Conservation (phyloP, 257 asterid genomes). For the Rauvolfia tetraphylla region DNA sequence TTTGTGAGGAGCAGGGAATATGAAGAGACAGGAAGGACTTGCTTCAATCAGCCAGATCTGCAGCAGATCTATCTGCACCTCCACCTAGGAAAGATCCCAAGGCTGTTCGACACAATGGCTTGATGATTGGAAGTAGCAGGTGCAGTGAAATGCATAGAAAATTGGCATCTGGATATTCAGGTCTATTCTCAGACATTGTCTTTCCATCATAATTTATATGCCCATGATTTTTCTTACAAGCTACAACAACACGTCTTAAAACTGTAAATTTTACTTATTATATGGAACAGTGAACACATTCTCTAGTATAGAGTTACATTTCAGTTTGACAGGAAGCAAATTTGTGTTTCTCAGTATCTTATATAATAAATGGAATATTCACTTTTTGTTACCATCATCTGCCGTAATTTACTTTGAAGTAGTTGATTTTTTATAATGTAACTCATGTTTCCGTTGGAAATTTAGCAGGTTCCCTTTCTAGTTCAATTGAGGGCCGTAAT, state of each 20-base stretch:
- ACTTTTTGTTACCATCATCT: neutral
- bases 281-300: neutral
- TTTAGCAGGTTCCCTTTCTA: neutral
- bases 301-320: neutral
- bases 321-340: neutral
- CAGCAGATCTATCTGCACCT: neutral
- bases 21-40: slow-evolving; percentile 17
- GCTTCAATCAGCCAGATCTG: slow-evolving; percentile 11
- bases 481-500: neutral
- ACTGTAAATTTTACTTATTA: neutral
- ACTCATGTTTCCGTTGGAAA: neutral
- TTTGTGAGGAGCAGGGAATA: slow-evolving; percentile 14
- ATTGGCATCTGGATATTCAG: neutral
- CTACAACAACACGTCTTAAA: too few relatives aligned
- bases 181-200: neutral
- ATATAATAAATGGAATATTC: neutral
- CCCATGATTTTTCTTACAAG: neutral
- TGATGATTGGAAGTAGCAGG: neutral
- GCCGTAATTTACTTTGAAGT: neutral
- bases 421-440: too few relatives aligned
- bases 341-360: neutral
- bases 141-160: neutral
- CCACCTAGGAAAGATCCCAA: neutral
- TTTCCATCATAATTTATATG: neutral
- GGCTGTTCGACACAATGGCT: neutral